Evolutionary conservation across 2,329 filamentous ascomycete genomes (phyloP).

Genomic region (Xylaria sp.): DNA sequence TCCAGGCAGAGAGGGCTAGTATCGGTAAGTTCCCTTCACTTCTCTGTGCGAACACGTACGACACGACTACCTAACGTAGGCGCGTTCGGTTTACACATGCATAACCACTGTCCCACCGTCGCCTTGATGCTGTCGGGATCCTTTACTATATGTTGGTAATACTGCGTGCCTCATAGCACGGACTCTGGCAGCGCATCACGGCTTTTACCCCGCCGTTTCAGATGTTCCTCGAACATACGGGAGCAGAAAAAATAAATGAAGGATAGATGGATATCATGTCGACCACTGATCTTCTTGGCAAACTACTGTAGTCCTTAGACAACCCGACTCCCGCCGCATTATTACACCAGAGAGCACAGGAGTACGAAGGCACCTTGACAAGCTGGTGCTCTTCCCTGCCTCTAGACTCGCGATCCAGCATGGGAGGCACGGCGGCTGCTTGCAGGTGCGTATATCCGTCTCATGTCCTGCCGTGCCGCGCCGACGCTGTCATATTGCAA

Average conservation of each 20-base stretch:
- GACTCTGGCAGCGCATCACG: not conserved
- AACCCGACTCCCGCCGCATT: not conserved
- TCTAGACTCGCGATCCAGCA: slow-evolving; percentile 15
- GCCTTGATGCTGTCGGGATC: slow-evolving; percentile 18
- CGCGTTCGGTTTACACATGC: slow-evolving; percentile 17
- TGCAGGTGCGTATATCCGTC: slow-evolving; percentile 22
- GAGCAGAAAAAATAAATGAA: not conserved
- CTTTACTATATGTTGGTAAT: not conserved
- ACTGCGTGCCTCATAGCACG: slow-evolving; percentile 1
- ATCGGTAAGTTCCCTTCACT: slow-evolving; percentile 5
- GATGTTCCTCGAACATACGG: not conserved
- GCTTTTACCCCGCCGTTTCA: slow-evolving; percentile 5
- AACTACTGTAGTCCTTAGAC: not conserved
- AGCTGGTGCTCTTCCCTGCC: slow-evolving; percentile 2
- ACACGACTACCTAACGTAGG: not conserved
- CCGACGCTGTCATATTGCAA: slow-evolving; percentile 19
- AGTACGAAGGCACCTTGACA: not conserved
- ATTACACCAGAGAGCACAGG: not conserved
- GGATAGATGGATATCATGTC: not conserved
- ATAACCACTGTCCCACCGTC: slow-evolving; percentile 14
- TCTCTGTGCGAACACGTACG: slow-evolving; percentile 11
- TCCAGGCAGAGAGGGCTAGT: not conserved
- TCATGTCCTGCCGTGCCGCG: slow-evolving; percentile 15
- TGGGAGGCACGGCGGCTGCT: slow-evolving; percentile 24
- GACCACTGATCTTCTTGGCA: slow-evolving; percentile 1